Evolutionary conservation across 768 basidiomycete genomes (phyloP).

Genomic region (Lentinula edodes): DNA sequence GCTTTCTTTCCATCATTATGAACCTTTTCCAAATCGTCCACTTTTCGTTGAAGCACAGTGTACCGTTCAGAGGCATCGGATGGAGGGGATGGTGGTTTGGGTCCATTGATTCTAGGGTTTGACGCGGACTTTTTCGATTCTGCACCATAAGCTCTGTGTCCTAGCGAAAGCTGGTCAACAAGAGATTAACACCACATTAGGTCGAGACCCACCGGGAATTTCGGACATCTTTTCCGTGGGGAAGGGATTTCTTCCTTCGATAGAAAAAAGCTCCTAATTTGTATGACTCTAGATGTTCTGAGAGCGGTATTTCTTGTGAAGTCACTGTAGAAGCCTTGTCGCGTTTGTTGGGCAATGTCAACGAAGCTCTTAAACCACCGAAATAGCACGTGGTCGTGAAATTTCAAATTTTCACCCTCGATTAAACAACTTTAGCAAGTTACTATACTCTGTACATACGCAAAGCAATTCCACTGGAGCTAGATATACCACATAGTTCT

Average conservation of each 20-base stretch:
- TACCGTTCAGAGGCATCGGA: slow-evolving; percentile 39
- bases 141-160: background rate
- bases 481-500: background rate
- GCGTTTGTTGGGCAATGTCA: too few species aligned
- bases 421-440: too few species aligned
- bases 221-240: slow-evolving; percentile 43
- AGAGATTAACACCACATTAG: background rate
- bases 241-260: slow-evolving; percentile 47
- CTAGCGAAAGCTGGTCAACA: background rate
- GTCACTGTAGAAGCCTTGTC: too few species aligned
- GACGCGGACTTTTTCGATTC: background rate
- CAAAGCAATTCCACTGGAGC: too few species aligned
- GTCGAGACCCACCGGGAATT: slow-evolving; percentile 30
- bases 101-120: background rate
- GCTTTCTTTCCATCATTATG: slow-evolving; percentile 62
- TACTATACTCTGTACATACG: too few species aligned
- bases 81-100: background rate
- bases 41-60: slow-evolving; percentile 50
- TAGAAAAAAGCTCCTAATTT: too few species aligned
- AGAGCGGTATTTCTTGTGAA: too few species aligned
- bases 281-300: background rate
- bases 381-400: background rate
- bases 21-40: slow-evolving; percentile 59
- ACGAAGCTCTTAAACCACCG: background rate
- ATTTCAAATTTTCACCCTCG: background rate